Percentiles rank a stretch among this genome's conserved stretches.
phyloP scores from a whole-genome alignment of 805 yeast species.

The Teunomyces tritomae region DNA sequence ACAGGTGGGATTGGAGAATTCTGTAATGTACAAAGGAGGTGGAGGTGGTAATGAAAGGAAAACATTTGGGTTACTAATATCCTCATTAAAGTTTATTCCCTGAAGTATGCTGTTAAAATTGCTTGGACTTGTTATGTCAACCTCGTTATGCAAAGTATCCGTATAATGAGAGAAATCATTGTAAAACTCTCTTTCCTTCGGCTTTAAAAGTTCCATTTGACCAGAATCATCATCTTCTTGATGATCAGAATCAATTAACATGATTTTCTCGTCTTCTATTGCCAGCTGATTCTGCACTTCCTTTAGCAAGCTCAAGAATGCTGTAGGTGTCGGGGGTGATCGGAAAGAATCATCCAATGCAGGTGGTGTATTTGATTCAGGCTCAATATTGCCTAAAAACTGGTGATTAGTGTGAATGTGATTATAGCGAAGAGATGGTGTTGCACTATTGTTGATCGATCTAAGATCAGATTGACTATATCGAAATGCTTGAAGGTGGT shows the following conservation, averaged over 20 bases:
- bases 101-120: background rate
- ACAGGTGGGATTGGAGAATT: conserved; percentile 13
- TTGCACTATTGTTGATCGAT: conserved; percentile 4
- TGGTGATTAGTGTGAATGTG: background rate
- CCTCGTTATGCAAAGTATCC: background rate
- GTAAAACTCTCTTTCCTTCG: background rate
- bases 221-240: background rate
- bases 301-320: background rate
- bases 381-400: background rate
- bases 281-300: background rate
- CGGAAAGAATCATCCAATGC: background rate
- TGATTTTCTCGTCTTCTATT: background rate
- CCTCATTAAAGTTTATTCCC: background rate
- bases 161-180: background rate
- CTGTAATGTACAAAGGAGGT: conserved; percentile 20
- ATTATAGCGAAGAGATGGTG: background rate
- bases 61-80: conserved; percentile 14
- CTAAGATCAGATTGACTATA: conserved; percentile 12
- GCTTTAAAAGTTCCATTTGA: background rate
- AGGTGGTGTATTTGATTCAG: background rate
- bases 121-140: background rate
- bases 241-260: background rate
- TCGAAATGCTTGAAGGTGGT: conserved; percentile 5
- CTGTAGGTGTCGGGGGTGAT: background rate
- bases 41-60: conserved; percentile 28